Base-by-base conservation (phyloP, 2,329 filamentous ascomycete species). In the Domatiomyces catenatus region DNA sequence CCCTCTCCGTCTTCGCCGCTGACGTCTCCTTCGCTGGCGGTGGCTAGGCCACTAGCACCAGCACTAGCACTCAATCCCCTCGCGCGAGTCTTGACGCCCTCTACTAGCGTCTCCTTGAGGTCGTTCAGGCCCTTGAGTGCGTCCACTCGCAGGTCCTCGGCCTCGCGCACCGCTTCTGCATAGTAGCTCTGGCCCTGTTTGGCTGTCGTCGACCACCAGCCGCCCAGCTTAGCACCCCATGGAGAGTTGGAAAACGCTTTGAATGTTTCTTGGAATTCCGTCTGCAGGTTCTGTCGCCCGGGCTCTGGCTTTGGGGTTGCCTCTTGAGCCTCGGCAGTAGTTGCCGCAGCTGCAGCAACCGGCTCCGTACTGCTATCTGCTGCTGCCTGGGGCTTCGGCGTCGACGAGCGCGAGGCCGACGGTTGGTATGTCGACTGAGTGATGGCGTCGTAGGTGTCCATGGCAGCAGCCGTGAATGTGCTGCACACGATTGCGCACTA, bases 181-280 rank as follows among this genome's bases (percentile, higher is more conserved):
- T 84, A 86, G 68, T 94, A 92, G 54, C 83, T 86, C 67, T 89
- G 87, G 62, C 89, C 83, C 80, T 94, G 89, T 69, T 94, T 94
- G 64, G 88, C 85, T n/a, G 94, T 89, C 61, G 77, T 90, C 46
- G 86, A 85, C 63, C 94, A 82, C 65, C 94, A 85, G 5, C 88
- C 90, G 36, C 92, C 90, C 28, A 98, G 79, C 59, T 78, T 81
- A 19, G 84, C 80, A 44, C 90, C 92, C 92, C 92, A 98, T 8
- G 87, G 85, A 61, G 87, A 94, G 58, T 81, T 79, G 2, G 87
- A 90, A 63, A 98, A 86, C 20, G 89, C 89, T 63, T 87, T 88
- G 74, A 96, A 95, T 5, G 90, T 92, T 68, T 95, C 87, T 68
- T 94, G 87, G 56, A 98, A 76, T 63, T 98, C 92, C 59, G 80